A percentile compares a stretch with the other conserved stretches of the same genome.
These are phyloP conservation scores for Celoporthe dispersa DNA, from an alignment of 2,329 filamentous ascomycete species.

Conservation along the genomic window DNA sequence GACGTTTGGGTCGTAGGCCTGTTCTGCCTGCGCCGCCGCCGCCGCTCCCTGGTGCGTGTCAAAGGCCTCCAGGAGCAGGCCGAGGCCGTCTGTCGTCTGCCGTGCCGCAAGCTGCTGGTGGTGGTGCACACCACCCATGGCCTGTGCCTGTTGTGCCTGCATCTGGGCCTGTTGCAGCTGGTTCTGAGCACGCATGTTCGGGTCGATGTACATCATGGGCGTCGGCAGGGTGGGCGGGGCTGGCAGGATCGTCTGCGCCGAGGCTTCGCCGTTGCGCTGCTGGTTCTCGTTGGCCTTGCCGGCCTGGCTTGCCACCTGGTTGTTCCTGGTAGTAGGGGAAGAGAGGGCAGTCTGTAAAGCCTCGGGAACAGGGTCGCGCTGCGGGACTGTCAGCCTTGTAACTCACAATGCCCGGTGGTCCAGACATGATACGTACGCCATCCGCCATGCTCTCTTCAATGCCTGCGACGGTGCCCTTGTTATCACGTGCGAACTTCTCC, in stretches of 20 bases:
- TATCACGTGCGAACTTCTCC: conserved; percentile 51
- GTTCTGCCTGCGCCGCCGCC: conserved; percentile 21
- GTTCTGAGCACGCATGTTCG: conserved; percentile 32
- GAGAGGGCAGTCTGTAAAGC: conserved; percentile 33
- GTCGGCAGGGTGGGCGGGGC: conserved; percentile 30
- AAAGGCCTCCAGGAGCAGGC: conserved; percentile 48
- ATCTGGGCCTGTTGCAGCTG: conserved; percentile 30
- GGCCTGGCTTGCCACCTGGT: conserved; percentile 16
- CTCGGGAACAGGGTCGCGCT: conserved; percentile 38
- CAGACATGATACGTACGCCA: conserved; percentile 40
- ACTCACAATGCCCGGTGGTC: conserved; percentile 22
- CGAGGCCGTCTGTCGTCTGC: conserved; percentile 42
- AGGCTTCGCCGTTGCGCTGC: conserved; percentile 26
- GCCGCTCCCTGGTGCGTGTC: conserved; percentile 40
- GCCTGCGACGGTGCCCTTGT: conserved; percentile 44
- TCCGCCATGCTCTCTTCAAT: conserved; percentile 57
- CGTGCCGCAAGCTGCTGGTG: conserved; percentile 32
- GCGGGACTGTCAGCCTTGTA: conserved; percentile 36
- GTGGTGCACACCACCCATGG: conserved; percentile 31
- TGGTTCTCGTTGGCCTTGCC: conserved; percentile 12
- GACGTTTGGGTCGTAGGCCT: conserved; percentile 26
- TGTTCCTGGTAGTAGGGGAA: conserved; percentile 24
- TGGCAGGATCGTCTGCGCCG: conserved; percentile 30
- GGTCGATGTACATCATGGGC: conserved; percentile 34
- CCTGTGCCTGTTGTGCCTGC: conserved; percentile 30